phyloP scores from a whole-genome alignment of 176 grass and related monocot genomes.

The Microstegium vimineum region DNA sequence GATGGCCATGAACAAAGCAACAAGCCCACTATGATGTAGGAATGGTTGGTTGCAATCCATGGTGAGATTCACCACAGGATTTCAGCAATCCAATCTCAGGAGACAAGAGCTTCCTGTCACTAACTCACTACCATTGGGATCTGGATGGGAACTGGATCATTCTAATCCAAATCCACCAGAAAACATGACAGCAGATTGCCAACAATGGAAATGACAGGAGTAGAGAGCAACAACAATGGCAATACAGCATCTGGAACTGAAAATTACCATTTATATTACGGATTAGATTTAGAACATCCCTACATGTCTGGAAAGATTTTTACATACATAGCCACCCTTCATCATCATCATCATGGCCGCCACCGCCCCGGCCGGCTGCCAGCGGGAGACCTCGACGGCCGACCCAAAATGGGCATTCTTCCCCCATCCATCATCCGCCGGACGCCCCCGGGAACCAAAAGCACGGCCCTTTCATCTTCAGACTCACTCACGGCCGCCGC shows the following conservation, averaged over 20 bases:
- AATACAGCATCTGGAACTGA: constrained; percentile 13
- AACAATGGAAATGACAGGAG: not conserved
- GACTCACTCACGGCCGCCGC: constrained; percentile 24
- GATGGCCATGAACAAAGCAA: not conserved
- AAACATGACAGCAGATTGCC: not conserved
- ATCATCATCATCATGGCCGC: not conserved
- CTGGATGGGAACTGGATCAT: not conserved
- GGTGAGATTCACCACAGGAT: too few relatives aligned
- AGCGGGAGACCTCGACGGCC: constrained; percentile 45
- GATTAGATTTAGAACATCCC: constrained; percentile 39
- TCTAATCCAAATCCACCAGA: not conserved
- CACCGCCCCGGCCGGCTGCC: constrained; percentile 18
- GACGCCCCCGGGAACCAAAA: not conserved
- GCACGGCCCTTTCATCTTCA: not conserved
- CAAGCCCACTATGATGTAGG: not conserved
- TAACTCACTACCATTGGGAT: not conserved
- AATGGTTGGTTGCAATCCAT: not conserved
- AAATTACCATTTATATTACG: constrained; percentile 46
- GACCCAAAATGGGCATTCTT: constrained; percentile 47
- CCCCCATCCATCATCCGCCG: constrained; percentile 42
- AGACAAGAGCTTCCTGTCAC: too few relatives aligned
- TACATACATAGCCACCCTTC: constrained; percentile 35
- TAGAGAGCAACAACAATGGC: constrained; percentile 5
- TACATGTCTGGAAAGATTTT: constrained; percentile 49
- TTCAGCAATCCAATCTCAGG: not conserved